Conservation (phyloP, 1,139 yeast species). For the Scheffersomyces illinoinensis region DNA sequence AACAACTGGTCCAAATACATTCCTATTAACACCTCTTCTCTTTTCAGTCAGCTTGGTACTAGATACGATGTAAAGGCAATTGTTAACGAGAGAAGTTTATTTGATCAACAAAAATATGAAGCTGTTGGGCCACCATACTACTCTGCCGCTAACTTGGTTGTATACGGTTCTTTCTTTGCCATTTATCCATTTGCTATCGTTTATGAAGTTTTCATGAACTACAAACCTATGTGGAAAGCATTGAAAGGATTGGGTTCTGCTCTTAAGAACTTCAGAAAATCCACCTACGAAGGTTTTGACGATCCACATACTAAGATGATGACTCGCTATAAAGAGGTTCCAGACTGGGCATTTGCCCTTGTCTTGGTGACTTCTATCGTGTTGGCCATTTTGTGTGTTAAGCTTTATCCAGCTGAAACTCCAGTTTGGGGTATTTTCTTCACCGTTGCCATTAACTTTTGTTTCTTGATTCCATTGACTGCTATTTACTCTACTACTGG, state of each 20-base stretch:
- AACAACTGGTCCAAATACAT: slow-evolving; percentile 47
- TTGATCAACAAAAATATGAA: slow-evolving; percentile 38
- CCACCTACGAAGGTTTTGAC: slow-evolving; percentile 17
- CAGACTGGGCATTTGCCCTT: slow-evolving; percentile 20
- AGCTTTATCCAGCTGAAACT: slow-evolving; percentile 36
- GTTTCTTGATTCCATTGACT: slow-evolving; percentile 37
- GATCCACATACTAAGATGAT: slow-evolving; percentile 22
- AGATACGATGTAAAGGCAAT: slow-evolving; percentile 38
- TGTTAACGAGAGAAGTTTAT: slow-evolving; percentile 31
- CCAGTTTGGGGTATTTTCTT: slow-evolving; percentile 34
- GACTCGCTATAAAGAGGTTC: slow-evolving; percentile 23
- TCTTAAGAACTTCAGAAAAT: slow-evolving; percentile 9
- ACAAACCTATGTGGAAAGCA: slow-evolving; percentile 9
- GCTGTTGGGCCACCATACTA: slow-evolving; percentile 38
- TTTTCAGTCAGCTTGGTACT: slow-evolving; percentile 48
- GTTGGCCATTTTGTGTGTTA: slow-evolving; percentile 25
- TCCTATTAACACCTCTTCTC: slow-evolving; percentile 49
- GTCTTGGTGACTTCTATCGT: slow-evolving; percentile 19
- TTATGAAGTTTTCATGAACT: slow-evolving; percentile 5
- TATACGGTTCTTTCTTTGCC: slow-evolving; percentile 49
- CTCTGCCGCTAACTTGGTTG: slow-evolving; percentile 36
- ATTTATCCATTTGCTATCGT: slow-evolving; percentile 43
- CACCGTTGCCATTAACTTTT: slow-evolving; percentile 34
- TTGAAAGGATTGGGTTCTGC: slow-evolving; percentile 9
- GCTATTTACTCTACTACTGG: slow-evolving; percentile 40